Base-by-base conservation (phyloP, 441 rosid genomes). In the Populus hybrid region DNA sequence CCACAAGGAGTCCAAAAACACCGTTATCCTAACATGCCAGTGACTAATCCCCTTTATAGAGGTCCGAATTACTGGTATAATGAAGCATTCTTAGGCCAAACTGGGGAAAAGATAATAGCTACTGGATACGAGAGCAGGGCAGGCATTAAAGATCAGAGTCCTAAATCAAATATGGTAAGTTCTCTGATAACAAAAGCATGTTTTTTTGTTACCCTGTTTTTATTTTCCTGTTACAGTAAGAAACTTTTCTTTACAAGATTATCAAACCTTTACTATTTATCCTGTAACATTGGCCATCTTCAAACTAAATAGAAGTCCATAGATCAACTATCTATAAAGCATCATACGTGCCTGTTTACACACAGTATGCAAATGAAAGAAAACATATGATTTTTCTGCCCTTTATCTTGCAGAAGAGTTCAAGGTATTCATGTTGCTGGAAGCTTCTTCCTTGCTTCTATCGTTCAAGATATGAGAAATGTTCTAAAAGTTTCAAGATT, bases 401-500 rank as follows among this genome's bases (percentile, higher is more conserved):
- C 31, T 7, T 24, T 42, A 42, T 42, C 50, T 4, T 73, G 73
- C 71, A 78, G 81, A 56, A 9, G 18, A 71, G 63, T 28, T 72
- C 72, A 50, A 71, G 64, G 14, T 29, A 40, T 9, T 75, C 35
- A 29, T 14, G 68, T 53, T 56, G 81, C 72, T 23, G 73, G 77
- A 78, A 73, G 72, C 24, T 65, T 5, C 35, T 73, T 36, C 38
- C 68, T 2, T 77, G 65, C 38, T 72, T 14, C 26, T 23, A 23
- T 33, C 3, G 9, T 66, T 21, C 68, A 53, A 68, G 73, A 28
- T 33, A 72, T 18, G 2, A 73, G 67, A 73, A 26, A 26, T 73
- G 76, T 72, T 73, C 81, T 31, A 73, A 66, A 53, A 78, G 75
- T 75, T 71, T 77, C 70, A 77, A 77, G 33, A 77, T 64, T 76